These are phyloP conservation scores for Penicillium psychrofluorescens DNA, from an alignment of 495 filamentous ascomycete genomes.

Conservation along the genomic window DNA sequence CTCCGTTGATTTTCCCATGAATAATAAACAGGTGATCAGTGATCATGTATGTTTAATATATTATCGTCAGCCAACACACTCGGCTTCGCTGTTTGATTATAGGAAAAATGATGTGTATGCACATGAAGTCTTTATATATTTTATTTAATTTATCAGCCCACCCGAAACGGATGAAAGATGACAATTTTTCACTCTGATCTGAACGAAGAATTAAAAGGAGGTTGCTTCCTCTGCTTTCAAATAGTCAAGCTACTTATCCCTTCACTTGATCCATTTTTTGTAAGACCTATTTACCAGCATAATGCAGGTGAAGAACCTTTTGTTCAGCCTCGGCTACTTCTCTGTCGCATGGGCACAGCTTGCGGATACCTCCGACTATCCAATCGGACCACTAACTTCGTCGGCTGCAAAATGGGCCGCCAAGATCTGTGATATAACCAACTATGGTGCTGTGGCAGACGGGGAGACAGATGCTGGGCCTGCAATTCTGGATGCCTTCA, in stretches of 20 bases:
- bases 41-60: too few species aligned
- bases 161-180: too few species aligned
- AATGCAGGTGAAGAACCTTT: slow-evolving; percentile 1
- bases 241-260: too few species aligned
- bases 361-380: slow-evolving; percentile 7
- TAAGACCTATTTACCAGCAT: neutral
- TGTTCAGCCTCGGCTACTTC: slow-evolving; percentile 3
- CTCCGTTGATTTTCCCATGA: slow-evolving; percentile 2
- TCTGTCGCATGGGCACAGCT: slow-evolving; percentile 4
- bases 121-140: too few species aligned
- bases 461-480: slow-evolving; percentile 40
- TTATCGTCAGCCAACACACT: neutral
- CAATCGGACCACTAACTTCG: slow-evolving; percentile 37
- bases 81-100: neutral
- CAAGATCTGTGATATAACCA: slow-evolving; percentile 41
- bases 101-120: neutral
- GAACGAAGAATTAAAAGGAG: too few species aligned
- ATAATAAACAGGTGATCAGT: neutral
- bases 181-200: too few species aligned
- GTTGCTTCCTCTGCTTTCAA: too few species aligned
- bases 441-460: slow-evolving; percentile 43
- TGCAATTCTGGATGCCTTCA: slow-evolving; percentile 40
- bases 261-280: neutral
- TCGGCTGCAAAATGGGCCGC: slow-evolving; percentile 19
- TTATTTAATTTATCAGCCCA: too few species aligned